Evolutionary conservation across 2,329 filamentous ascomycete genomes (phyloP).

Genomic region (Fusarium irregulare): DNA sequence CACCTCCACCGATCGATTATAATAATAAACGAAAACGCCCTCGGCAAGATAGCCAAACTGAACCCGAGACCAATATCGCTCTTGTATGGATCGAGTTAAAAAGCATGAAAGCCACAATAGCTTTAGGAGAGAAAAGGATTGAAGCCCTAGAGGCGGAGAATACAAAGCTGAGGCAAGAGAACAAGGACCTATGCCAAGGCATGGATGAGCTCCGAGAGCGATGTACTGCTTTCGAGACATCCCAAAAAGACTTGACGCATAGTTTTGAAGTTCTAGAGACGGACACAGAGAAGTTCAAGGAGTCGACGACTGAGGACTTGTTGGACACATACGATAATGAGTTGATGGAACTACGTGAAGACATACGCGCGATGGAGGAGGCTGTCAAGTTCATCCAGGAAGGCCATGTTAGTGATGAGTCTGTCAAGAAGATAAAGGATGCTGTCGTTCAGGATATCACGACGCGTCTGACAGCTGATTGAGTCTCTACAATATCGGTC

Average conservation of each 20-base stretch:
- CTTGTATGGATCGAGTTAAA: not conserved
- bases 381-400: not conserved
- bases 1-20: conserved; percentile 9
- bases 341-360: conserved; percentile 10
- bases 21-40: conserved; percentile 13
- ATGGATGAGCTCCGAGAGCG: not conserved
- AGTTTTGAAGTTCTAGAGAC: not conserved
- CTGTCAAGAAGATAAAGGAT: conserved; percentile 9
- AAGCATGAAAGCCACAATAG: not conserved
- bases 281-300: not conserved
- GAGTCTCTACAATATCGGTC: not conserved
- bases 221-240: not conserved
- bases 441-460: conserved; percentile 7
- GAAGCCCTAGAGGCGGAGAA: not conserved
- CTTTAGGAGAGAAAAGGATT: not conserved
- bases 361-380: not conserved
- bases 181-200: not conserved
- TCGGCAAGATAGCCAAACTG: not conserved
- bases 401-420: conserved; percentile 14
- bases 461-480: conserved; percentile 3
- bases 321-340: conserved; percentile 7
- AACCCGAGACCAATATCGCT: not conserved
- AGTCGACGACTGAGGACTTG: not conserved
- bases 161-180: not conserved
- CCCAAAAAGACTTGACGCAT: not conserved